Evolutionary conservation across 1,284 basidiomycete genomes (phyloP), one percentile per base, ranked within the genome.

Genomic region (Tausonia pullulans): DNA sequence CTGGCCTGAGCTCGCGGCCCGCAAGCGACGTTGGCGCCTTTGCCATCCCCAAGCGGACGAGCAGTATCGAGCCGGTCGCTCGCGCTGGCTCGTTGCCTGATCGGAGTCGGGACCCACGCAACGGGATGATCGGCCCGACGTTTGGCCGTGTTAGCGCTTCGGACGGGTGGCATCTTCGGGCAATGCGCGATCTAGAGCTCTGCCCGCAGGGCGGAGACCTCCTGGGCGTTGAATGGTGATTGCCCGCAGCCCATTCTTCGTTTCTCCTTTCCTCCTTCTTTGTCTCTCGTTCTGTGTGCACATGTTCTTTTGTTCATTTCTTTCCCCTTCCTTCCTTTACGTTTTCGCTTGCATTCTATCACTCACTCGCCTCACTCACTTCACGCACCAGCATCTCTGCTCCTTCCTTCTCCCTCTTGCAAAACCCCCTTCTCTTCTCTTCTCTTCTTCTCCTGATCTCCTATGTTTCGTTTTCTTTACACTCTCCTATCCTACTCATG

Each of bases 151-250:
- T 48, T 59, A 16, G 7, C 41, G 40, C 4, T 50, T 27, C 58
- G 40, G 39, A 13, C 52, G 58, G 61, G 8, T 63, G 62, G 62
- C 50, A 63, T 14, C 48, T 58, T 2, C 62, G 62, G 8, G 57
- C 62, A 5, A 63, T 63, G 62, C 55, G 57, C 10, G 62, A 63
- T 41, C 62, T 63, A 10, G 62, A 63, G 44, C 50, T 63, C n/a
- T 51, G 56, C 3, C 46, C 46, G 41, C 62, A 63, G 14, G 62
- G 62, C 13, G 5, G 39, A 5, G 49, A 48, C 5, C 55, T 63
- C 49, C n/a, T 49, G 6, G 62, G 62, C 4, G 53, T 63, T 5
- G 54, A 52, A 8, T 63, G 62, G 62, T 63, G 53, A 51, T 5
- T 14, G 14, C 41, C 48, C 48, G 2, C 48, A 1, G 7, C 52